These are phyloP conservation scores for Penicillium malachiteum DNA, from an alignment of 495 filamentous ascomycete genomes.

Conservation along the genomic window DNA sequence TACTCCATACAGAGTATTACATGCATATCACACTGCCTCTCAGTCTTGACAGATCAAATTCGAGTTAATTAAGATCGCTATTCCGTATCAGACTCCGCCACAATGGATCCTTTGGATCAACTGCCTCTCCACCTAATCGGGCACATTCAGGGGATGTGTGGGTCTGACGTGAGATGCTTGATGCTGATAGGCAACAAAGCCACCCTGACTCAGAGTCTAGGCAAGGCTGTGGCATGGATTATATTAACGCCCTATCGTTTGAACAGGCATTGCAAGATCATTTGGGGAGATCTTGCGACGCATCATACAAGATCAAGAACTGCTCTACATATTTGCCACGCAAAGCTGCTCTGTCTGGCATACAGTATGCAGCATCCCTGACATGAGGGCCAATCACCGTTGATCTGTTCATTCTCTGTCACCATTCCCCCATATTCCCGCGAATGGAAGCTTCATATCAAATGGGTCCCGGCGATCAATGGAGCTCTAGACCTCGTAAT, in stretches of 20 bases:
- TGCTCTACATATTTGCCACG: too few relatives aligned
- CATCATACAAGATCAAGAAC: too few relatives aligned
- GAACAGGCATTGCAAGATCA: too few relatives aligned
- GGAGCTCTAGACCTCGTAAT: background rate
- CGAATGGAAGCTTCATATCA: background rate
- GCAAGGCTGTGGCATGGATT: background rate
- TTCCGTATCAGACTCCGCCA: background rate
- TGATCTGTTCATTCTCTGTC: background rate
- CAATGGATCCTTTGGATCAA: background rate
- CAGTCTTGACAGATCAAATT: too few relatives aligned
- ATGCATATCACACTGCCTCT: too few relatives aligned
- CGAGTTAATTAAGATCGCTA: too few relatives aligned
- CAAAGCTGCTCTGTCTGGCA: too few relatives aligned
- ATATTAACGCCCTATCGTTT: too few relatives aligned
- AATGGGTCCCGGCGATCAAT: slow-evolving; percentile 1
- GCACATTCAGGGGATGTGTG: background rate
- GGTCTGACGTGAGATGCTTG: background rate
- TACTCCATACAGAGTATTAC: too few relatives aligned
- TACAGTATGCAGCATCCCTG: too few relatives aligned
- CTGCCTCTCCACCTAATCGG: background rate
- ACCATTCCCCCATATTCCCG: background rate
- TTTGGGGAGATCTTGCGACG: too few relatives aligned
- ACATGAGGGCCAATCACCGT: background rate
- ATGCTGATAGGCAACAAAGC: background rate
- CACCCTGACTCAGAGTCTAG: background rate